phyloP scores from a whole-genome alignment of 2,329 filamentous ascomycete genomes.

The Aspergillus clavatus region DNA sequence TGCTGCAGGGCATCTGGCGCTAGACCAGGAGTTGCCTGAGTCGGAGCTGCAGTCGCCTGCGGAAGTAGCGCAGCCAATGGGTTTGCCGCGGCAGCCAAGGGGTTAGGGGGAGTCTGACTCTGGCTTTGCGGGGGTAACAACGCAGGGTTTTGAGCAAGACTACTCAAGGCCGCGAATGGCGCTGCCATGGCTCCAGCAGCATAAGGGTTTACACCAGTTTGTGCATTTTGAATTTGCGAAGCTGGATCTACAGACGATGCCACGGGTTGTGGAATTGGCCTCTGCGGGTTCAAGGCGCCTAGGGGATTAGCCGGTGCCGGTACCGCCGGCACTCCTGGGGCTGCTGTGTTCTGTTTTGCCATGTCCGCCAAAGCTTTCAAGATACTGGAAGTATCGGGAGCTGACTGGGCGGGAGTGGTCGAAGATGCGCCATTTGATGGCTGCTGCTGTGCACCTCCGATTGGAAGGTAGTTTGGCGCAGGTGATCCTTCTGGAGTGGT shows the following conservation, averaged over 20 bases:
- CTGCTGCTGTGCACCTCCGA: slow-evolving; percentile 33
- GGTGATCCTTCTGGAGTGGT: slow-evolving; percentile 63
- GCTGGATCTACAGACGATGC: slow-evolving; percentile 44
- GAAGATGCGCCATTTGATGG: slow-evolving; percentile 21
- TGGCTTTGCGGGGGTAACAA: slow-evolving; percentile 38
- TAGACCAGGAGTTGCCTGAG: slow-evolving; percentile 25
- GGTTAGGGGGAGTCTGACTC: slow-evolving; percentile 38
- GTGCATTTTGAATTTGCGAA: slow-evolving; percentile 40
- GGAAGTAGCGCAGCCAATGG: slow-evolving; percentile 42
- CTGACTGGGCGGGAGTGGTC: slow-evolving; percentile 24
- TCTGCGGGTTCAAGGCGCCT: slow-evolving; percentile 49
- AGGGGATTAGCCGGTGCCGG: slow-evolving; percentile 40
- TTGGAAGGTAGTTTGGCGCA: slow-evolving; percentile 40
- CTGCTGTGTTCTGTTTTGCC: slow-evolving; percentile 65
- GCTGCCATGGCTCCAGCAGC: slow-evolving; percentile 43
- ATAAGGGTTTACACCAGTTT: slow-evolving; percentile 56
- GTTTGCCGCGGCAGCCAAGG: slow-evolving; percentile 37
- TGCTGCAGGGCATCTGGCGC: slow-evolving; percentile 55
- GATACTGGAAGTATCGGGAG: slow-evolving; percentile 60
- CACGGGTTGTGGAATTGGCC: slow-evolving; percentile 36
- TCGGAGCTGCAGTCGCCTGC: slow-evolving; percentile 30
- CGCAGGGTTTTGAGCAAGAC: slow-evolving; percentile 33
- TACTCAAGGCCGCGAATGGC: slow-evolving; percentile 46
- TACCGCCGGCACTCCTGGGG: slow-evolving; percentile 38
- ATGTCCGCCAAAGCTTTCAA: slow-evolving; percentile 76